Evolutionary conservation across 176 grass and related monocot genomes (phyloP).

Genomic region (Carex myosuroides): DNA sequence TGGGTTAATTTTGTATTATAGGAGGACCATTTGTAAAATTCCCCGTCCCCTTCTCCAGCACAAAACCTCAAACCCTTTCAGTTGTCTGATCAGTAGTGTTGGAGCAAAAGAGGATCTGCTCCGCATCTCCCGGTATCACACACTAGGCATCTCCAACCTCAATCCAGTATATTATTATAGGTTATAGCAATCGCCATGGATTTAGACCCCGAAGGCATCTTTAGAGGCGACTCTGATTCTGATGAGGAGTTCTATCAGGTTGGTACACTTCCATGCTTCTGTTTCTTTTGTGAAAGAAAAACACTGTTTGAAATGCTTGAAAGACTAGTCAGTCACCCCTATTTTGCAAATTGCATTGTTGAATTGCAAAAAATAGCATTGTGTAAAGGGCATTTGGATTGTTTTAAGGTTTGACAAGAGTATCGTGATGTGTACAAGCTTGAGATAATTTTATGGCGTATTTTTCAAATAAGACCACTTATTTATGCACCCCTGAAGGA

Average conservation of each 20-base stretch:
- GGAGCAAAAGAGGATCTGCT: background rate
- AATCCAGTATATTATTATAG: background rate
- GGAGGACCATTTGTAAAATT: background rate
- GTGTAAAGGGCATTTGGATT: background rate
- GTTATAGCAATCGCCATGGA: slow-evolving; percentile 41
- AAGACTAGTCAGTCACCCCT: background rate
- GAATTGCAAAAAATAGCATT: background rate
- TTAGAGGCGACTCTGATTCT: slow-evolving; percentile 83
- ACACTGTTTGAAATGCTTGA: background rate
- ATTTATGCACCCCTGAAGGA: background rate
- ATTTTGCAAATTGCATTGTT: background rate
- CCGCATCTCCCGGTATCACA: background rate
- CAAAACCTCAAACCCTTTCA: background rate
- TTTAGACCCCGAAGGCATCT: slow-evolving; percentile 87
- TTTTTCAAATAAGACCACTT: background rate
- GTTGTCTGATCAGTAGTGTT: background rate
- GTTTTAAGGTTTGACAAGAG: background rate
- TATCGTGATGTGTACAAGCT: background rate
- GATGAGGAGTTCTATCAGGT: slow-evolving; percentile 57
- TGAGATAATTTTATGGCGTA: background rate
- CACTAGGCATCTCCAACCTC: slow-evolving; percentile 30
- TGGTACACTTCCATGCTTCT: slow-evolving; percentile 14
- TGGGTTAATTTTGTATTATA: background rate
- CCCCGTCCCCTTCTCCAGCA: background rate
- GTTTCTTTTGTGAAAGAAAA: background rate